These are phyloP conservation scores for Euphorbia schlechtendalii DNA, from an alignment of 441 rosid species.

Conservation along the genomic window DNA sequence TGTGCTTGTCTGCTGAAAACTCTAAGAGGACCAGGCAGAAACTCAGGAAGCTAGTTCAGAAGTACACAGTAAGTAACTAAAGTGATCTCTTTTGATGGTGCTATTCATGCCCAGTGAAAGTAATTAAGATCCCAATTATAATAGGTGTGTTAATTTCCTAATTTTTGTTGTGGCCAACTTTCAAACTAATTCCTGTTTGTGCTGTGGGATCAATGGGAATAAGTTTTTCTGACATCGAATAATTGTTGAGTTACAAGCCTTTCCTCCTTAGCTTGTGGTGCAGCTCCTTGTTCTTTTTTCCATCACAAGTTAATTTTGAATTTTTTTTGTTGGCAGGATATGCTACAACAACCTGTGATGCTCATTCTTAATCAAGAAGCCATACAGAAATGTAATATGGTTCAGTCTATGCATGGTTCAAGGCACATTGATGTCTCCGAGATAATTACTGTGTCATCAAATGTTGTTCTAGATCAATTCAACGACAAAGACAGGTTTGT, in stretches of 20 bases:
- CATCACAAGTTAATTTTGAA: background rate
- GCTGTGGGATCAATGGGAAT: no score
- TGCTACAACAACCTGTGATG: constrained; percentile 67
- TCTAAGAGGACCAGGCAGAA: constrained; percentile 68
- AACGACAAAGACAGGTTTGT: constrained; percentile 44
- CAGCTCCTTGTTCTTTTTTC: constrained; percentile 5
- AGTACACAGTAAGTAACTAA: constrained; percentile 59
- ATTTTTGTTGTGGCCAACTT: no score
- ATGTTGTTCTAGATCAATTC: constrained; percentile 34
- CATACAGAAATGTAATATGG: constrained; percentile 35
- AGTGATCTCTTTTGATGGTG: background rate
- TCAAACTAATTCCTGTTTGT: no score
- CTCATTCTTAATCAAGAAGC: constrained; percentile 52
- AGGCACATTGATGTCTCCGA: constrained; percentile 34
- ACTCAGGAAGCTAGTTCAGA: constrained; percentile 68
- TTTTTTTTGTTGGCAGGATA: constrained; percentile 47
- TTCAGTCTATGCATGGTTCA: constrained; percentile 35
- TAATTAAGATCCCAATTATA: background rate
- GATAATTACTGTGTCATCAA: constrained; percentile 30
- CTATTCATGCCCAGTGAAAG: background rate
- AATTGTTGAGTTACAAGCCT: background rate
- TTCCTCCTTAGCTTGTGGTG: background rate
- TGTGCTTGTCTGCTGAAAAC: constrained; percentile 45
- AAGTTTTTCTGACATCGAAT: no score
- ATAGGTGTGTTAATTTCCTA: no score